A percentile compares a stretch with the other conserved stretches of the same genome.
These are phyloP conservation scores for Tilletia walkeri DNA, from an alignment of 1,284 basidiomycete genomes.

Conservation along the genomic window DNA sequence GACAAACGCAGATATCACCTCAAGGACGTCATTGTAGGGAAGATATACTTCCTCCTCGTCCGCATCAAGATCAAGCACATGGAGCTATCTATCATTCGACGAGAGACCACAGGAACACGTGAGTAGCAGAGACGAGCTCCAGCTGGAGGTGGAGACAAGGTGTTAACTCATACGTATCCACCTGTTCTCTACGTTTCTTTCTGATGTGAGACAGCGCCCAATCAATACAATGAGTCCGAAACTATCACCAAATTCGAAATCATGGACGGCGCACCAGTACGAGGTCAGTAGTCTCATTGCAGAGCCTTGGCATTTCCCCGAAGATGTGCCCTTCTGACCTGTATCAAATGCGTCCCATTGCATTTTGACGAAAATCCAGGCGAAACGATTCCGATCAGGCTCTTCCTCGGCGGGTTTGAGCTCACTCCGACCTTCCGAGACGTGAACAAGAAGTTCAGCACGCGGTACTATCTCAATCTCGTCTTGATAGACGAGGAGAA, in stretches of 20 bases:
- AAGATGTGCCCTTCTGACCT: not conserved
- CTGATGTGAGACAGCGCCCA: conserved; percentile 62
- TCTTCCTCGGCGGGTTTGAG: conserved; percentile 97
- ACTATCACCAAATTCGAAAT: conserved; percentile 99
- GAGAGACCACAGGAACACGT: conserved; percentile 80
- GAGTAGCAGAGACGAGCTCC: not conserved
- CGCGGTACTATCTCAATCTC: conserved; percentile 82
- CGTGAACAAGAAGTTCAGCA: conserved; percentile 98
- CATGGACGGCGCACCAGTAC: conserved; percentile 69
- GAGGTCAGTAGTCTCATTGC: conserved; percentile 63
- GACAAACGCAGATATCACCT: conserved; percentile 69
- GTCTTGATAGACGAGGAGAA: conserved; percentile 98
- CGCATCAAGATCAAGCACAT: conserved; percentile 99
- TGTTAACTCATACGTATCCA: not conserved
- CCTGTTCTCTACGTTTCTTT: not conserved
- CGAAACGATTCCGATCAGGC: conserved; percentile 94
- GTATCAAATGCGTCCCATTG: not conserved
- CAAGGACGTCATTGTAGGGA: conserved; percentile 98
- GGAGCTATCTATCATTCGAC: conserved; percentile 95
- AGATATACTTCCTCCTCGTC: conserved; percentile 97
- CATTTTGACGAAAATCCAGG: conserved; percentile 60
- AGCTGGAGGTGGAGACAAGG: not conserved
- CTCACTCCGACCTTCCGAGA: conserved; percentile 97
- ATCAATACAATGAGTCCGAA: conserved; percentile 98
- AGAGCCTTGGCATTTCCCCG: not conserved